Evolutionary conservation across 768 basidiomycete species (phyloP), one percentile per base, ranked within the genome.

Genomic region (Auricularia sp.): DNA sequence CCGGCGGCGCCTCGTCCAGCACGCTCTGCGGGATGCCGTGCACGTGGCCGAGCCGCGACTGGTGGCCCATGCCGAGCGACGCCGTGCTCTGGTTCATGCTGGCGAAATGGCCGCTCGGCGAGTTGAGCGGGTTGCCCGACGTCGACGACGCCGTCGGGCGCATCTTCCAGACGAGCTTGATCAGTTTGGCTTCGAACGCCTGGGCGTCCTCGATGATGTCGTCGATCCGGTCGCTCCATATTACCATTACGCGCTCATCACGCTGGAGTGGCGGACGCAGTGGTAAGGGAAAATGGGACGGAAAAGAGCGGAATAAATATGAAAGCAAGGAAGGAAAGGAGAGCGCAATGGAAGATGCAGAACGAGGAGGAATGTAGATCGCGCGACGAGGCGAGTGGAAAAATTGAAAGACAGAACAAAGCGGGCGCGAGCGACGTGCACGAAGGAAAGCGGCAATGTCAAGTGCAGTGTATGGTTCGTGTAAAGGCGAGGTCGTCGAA

Each of bases 141-240:
- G 34, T 21, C 18, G 34, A 36, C 21, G 59, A 35, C 29, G 36
- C 21, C 18, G 11, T 29, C 11, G 59, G 36, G 66, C 77, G 66
- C 62, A 76, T 78, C 54, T 79, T 74, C 91, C 91, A 92, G 62
- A 94, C 87, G 69, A 88, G 86, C 70, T 85, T 84, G 78, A 93
- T 90, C 71, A 93, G 79, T 68, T 86, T 87, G 33, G 23, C 56
- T 14, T 59, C 56, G 34, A 59, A 59, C 34, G 29, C 56, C 34
- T 59, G 23, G 4, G 56, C 23, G 14, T 59, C 56, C 8, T 29
- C 56, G 64, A 94, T 84, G 72, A 94, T 88, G 68, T 80, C 81
- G 71, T 92, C 89, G 56, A 93, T 79, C 0, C 84, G 81, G 71
- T 92, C 88, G 21, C 87, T 85, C 91, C 91, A 94, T 67, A 93